Percentiles rank a stretch among this genome's conserved stretches.
Conservation (phyloP, 1,284 basidiomycete species). For the Amylostereum areolatum region DNA sequence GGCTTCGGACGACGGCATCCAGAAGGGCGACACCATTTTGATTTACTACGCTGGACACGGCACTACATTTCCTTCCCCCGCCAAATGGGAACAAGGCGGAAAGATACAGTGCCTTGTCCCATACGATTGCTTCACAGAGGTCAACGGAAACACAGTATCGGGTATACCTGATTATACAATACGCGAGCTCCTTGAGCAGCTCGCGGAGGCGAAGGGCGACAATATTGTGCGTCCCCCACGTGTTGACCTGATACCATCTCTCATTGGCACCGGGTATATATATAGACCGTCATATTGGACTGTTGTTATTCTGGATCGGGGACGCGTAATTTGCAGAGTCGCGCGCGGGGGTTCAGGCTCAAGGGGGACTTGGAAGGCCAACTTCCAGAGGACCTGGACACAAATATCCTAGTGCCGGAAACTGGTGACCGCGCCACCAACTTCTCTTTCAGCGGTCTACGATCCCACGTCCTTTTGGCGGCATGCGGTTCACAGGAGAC, state of each 20-base stretch:
- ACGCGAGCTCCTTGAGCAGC: not conserved
- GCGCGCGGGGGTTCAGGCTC: not conserved
- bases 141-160: not conserved
- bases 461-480: not conserved
- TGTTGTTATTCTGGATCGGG: not conserved
- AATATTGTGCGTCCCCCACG: not conserved
- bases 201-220: not conserved
- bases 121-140: not conserved
- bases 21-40: not conserved
- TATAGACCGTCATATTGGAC: not conserved
- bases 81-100: not conserved
- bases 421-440: not conserved
- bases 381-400: too few species aligned
- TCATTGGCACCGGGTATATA: too few species aligned
- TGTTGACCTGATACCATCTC: too few species aligned
- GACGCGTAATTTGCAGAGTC: not conserved
- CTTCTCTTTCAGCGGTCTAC: not conserved
- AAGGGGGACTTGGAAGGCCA: not conserved
- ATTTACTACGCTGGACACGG: slow-evolving; percentile 1
- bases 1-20: not conserved
- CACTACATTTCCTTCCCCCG: not conserved
- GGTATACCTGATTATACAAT: not conserved
- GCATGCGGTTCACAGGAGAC: not conserved
- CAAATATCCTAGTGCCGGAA: too few species aligned
- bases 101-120: not conserved